Evolutionary conservation across 1,139 yeast genomes (phyloP).

Genomic region (Suhomyces terraborum): DNA sequence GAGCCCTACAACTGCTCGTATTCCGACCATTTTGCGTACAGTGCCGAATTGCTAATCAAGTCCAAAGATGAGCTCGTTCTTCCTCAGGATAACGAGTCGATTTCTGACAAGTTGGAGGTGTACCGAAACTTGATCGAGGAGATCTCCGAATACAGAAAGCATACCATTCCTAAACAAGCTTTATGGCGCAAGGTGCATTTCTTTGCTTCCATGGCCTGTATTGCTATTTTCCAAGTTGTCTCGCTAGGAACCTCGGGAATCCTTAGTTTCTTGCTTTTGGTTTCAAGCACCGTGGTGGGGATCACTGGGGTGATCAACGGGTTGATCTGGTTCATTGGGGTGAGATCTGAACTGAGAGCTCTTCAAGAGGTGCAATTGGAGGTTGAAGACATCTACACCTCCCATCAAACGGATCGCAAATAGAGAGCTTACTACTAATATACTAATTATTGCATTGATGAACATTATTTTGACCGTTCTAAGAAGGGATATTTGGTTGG

Average conservation of each 20-base stretch:
- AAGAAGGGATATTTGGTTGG: no score
- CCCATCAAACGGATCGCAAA: conserved; percentile 10
- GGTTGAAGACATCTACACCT: conserved; percentile 46
- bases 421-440: background rate
- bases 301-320: conserved; percentile 77
- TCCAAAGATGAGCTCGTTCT: conserved; percentile 10
- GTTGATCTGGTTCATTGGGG: conserved; percentile 74
- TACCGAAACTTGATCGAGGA: conserved; percentile 60
- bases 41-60: conserved; percentile 48
- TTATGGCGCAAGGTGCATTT: conserved; percentile 69
- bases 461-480: no score
- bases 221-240: conserved; percentile 56
- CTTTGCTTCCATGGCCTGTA: conserved; percentile 49
- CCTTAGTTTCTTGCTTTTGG: conserved; percentile 59
- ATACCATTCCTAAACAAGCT: conserved; percentile 61
- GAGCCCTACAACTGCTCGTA: conserved; percentile 61
- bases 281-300: conserved; percentile 53
- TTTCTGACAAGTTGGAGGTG: conserved; percentile 34
- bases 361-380: conserved; percentile 68
- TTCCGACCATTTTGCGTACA: conserved; percentile 93
- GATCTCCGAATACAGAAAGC: conserved; percentile 54
- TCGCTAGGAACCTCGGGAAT: conserved; percentile 57
- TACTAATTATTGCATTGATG: background rate
- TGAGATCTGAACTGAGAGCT: conserved; percentile 76
- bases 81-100: conserved; percentile 6